These are phyloP conservation scores for Taphrina betulina DNA, from an alignment of 1,139 yeast species.

Conservation along the genomic window DNA sequence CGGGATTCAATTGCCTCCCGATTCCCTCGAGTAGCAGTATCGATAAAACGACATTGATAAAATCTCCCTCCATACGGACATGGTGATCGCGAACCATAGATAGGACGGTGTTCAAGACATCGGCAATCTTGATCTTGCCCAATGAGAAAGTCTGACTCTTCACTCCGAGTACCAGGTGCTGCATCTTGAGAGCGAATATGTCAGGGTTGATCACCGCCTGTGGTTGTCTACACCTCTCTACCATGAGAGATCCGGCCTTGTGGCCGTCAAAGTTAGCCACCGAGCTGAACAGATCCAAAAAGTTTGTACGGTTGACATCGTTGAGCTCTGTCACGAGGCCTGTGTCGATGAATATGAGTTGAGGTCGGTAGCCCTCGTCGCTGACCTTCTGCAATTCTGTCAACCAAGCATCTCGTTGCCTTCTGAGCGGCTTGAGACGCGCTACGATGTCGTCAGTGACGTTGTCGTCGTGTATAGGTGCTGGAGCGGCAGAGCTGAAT, in stretches of 20 bases:
- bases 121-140: constrained; percentile 91
- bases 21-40: constrained; percentile 87
- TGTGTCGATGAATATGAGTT: constrained; percentile 85
- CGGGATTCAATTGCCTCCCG: constrained; percentile 90
- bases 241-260: constrained; percentile 91
- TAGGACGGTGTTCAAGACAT: constrained; percentile 78
- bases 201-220: constrained; percentile 84
- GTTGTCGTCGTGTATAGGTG: constrained; percentile 38
- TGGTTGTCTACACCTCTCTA: constrained; percentile 90
- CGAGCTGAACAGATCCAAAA: constrained; percentile 84
- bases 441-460: constrained; percentile 39
- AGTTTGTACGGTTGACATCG: constrained; percentile 71
- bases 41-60: constrained; percentile 88
- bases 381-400: constrained; percentile 53
- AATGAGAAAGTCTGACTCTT: constrained; percentile 85
- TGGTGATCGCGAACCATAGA: constrained; percentile 91
- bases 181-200: constrained; percentile 82
- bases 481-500: constrained; percentile 35
- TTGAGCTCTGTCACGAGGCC: constrained; percentile 90
- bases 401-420: constrained; percentile 51
- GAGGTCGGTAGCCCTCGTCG: constrained; percentile 72
- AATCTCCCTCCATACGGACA: constrained; percentile 97
- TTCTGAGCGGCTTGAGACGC: constrained; percentile 28
- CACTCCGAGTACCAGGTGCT: constrained; percentile 73
- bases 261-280: constrained; percentile 91